phyloP scores from a whole-genome alignment of 805 yeast species.

The Pichia heedii region DNA sequence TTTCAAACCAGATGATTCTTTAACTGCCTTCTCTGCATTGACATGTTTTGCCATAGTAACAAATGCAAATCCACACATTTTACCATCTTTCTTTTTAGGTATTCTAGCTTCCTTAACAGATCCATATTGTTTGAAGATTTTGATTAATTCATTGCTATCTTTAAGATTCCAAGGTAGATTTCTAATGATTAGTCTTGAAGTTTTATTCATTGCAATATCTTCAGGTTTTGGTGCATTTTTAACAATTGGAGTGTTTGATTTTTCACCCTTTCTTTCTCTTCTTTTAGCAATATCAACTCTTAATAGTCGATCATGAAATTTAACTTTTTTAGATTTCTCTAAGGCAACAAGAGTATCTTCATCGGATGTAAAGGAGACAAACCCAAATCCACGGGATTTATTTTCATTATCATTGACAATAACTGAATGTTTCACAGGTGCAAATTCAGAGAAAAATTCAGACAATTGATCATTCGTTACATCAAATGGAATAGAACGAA shows the following conservation, averaged over 20 bases:
- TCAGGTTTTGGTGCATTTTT: conserved; percentile 12
- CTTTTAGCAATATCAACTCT: conserved; percentile 86
- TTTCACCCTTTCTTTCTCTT: conserved; percentile 59
- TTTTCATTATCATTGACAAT: conserved; percentile 72
- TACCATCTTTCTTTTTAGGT: conserved; percentile 81
- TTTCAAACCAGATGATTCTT: conserved; percentile 62
- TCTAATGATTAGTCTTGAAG: conserved; percentile 79
- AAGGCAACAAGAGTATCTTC: conserved; percentile 80
- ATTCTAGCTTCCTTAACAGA: conserved; percentile 81
- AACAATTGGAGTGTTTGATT: conserved; percentile 21
- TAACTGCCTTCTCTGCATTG: conserved; percentile 75
- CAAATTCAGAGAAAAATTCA: conserved; percentile 81
- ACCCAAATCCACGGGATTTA: conserved; percentile 89
- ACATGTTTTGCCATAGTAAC: conserved; percentile 76
- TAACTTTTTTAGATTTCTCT: conserved; percentile 52
- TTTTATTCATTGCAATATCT: conserved; percentile 33
- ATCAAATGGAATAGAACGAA: conserved; percentile 71
- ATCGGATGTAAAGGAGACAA: conserved; percentile 78
- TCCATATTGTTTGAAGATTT: conserved; percentile 68
- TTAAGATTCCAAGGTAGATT: conserved; percentile 96
- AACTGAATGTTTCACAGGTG: conserved; percentile 92
- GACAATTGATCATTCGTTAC: conserved; percentile 78
- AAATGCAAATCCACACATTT: conserved; percentile 91
- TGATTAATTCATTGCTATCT: conserved; percentile 61
- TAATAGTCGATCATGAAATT: conserved; percentile 56